phyloP scores from a whole-genome alignment of 2,329 filamentous ascomycete species.

The Exophiala sideris region DNA sequence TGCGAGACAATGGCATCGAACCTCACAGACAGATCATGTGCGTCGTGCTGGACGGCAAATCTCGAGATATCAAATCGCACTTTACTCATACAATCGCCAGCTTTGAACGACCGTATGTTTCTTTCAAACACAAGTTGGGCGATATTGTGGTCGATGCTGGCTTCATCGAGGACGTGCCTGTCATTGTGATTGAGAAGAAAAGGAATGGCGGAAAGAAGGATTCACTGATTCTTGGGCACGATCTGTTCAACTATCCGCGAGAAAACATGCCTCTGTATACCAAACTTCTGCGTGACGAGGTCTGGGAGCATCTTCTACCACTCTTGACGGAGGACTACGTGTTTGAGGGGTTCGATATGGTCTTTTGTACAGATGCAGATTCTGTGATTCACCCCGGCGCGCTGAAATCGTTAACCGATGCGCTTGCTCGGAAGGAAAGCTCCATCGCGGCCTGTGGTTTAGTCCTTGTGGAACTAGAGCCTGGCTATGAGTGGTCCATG shows the following conservation, averaged over 20 bases:
- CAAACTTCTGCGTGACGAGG: slow-evolving; percentile 5
- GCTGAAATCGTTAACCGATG: slow-evolving; percentile 6
- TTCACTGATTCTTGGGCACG: slow-evolving; percentile 13
- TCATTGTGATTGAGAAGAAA: slow-evolving; percentile 13
- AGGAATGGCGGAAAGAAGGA: slow-evolving; percentile 18
- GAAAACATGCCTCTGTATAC: slow-evolving; percentile 9
- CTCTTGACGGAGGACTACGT: background rate
- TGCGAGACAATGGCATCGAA: slow-evolving; percentile 3
- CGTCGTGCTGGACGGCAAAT: slow-evolving; percentile 15
- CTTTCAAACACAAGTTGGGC: slow-evolving; percentile 7
- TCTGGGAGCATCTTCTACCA: slow-evolving; percentile 11
- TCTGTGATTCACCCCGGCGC: slow-evolving; percentile 11
- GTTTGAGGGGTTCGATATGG: slow-evolving; percentile 6
- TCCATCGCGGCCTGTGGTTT: slow-evolving; percentile 13
- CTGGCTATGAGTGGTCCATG: slow-evolving; percentile 1
- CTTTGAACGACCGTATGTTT: slow-evolving; percentile 8
- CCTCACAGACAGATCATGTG: slow-evolving; percentile 16
- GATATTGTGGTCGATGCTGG: slow-evolving; percentile 9
- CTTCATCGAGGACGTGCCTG: slow-evolving; percentile 7
- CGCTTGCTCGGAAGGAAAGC: slow-evolving; percentile 4
- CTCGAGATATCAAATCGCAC: slow-evolving; percentile 7
- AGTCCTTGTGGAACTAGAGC: slow-evolving; percentile 10
- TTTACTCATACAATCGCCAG: slow-evolving; percentile 3
- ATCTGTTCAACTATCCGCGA: slow-evolving; percentile 17
- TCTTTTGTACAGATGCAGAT: slow-evolving; percentile 18